Conservation (phyloP, 345 rosid species). For the Reutealis trisperma region DNA sequence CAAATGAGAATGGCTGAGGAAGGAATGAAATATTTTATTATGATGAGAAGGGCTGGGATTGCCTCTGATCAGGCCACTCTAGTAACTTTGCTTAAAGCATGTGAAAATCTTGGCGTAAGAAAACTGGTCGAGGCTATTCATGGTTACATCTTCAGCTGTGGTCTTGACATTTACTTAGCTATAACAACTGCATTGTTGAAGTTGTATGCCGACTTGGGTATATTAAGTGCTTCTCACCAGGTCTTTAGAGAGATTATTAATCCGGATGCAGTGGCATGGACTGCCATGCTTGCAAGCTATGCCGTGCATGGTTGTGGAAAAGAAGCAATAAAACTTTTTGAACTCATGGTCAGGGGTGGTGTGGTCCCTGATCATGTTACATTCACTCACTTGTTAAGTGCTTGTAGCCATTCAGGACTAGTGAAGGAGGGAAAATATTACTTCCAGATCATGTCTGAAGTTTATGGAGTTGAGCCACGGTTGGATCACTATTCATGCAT, state of each 20-base stretch:
- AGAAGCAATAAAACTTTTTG: conserved; percentile 55
- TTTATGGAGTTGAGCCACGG: conserved; percentile 47
- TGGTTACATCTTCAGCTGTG: conserved; percentile 37
- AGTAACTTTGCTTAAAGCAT: conserved; percentile 49
- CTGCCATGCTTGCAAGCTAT: conserved; percentile 72
- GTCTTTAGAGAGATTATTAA: conserved; percentile 49
- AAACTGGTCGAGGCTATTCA: conserved; percentile 57
- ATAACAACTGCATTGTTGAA: conserved; percentile 48
- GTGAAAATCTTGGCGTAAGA: conserved; percentile 48
- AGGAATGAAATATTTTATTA: conserved; percentile 42
- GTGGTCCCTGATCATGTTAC: conserved; percentile 69
- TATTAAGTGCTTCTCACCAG: conserved; percentile 40
- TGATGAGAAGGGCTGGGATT: conserved; percentile 48
- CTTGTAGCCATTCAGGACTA: conserved; percentile 75
- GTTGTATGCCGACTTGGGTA: conserved; percentile 62
- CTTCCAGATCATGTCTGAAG: conserved; percentile 48
- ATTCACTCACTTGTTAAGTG: conserved; percentile 71
- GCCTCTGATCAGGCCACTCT: conserved; percentile 59
- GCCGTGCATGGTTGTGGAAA: conserved; percentile 68
- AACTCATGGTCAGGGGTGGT: conserved; percentile 50
- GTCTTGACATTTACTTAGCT: conserved; percentile 34
- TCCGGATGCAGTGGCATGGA: conserved; percentile 72
- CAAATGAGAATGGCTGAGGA: conserved; percentile 38
- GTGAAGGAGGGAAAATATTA: conserved; percentile 58
- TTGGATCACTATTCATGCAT: conserved; percentile 73